Evolutionary conservation across 2,329 filamentous ascomycete species (phyloP).

Genomic region (Fusarium sp.): DNA sequence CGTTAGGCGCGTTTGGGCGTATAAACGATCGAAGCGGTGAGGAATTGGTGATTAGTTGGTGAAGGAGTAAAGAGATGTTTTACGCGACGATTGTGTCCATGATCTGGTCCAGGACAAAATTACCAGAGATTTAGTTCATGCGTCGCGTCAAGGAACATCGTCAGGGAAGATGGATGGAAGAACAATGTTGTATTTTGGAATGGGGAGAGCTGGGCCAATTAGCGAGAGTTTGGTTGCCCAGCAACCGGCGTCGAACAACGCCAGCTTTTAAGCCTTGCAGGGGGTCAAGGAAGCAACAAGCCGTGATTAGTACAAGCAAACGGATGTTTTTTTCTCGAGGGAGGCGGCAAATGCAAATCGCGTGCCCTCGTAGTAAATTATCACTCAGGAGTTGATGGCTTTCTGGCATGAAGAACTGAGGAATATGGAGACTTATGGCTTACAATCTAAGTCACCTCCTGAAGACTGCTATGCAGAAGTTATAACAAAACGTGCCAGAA

Average conservation of each 20-base stretch:
- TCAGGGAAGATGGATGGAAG: slow-evolving; percentile 36
- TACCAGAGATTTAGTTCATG: slow-evolving; percentile 49
- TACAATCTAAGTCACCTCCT: background rate
- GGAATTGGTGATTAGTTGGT: slow-evolving; percentile 31
- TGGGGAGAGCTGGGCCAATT: slow-evolving; percentile 44
- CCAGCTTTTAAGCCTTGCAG: slow-evolving; percentile 11
- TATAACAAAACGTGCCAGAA: background rate
- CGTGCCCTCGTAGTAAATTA: background rate
- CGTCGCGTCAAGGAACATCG: slow-evolving; percentile 45
- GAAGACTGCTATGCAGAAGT: background rate
- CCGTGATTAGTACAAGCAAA: background rate
- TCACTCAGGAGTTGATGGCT: background rate
- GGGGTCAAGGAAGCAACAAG: background rate
- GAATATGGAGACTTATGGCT: background rate
- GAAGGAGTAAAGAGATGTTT: slow-evolving; percentile 46
- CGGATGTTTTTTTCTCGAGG: background rate
- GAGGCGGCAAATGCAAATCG: background rate
- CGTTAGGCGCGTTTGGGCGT: slow-evolving; percentile 34
- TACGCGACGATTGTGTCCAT: slow-evolving; percentile 54
- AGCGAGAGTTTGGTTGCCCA: slow-evolving; percentile 44
- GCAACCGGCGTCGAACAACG: slow-evolving; percentile 40
- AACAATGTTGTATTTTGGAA: slow-evolving; percentile 43
- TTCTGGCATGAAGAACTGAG: background rate
- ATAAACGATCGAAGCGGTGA: slow-evolving; percentile 23
- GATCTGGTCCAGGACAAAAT: slow-evolving; percentile 46